These are phyloP conservation scores for Omphalea diandra DNA, from an alignment of 441 rosid species.

Conservation along the genomic window DNA sequence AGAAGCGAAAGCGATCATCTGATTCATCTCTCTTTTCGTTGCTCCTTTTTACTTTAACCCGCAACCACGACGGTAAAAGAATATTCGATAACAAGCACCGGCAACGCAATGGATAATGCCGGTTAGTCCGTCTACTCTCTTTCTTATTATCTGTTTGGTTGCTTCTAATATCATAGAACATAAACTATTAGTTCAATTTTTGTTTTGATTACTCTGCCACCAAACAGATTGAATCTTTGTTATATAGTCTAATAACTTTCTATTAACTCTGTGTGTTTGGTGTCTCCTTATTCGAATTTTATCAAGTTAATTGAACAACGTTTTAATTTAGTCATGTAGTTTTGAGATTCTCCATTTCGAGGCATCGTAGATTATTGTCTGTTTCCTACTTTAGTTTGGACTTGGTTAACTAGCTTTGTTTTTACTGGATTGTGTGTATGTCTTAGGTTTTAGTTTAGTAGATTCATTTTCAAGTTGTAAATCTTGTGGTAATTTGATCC, in stretches of 20 bases:
- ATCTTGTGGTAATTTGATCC: too few relatives aligned
- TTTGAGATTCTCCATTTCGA: not conserved
- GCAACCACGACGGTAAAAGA: not conserved
- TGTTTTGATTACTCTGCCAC: not conserved
- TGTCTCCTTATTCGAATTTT: not conserved
- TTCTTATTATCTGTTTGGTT: not conserved
- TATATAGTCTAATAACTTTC: too few relatives aligned
- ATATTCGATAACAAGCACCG: not conserved
- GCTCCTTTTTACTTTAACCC: not conserved
- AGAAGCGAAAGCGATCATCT: not conserved
- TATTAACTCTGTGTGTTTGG: too few relatives aligned
- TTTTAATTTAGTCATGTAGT: not conserved
- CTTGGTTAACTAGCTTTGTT: not conserved
- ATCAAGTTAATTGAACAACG: not conserved
- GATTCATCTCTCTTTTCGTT: not conserved
- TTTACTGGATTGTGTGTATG: not conserved
- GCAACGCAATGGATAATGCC: slow-evolving; percentile 31
- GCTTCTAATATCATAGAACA: not conserved
- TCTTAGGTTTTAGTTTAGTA: not conserved
- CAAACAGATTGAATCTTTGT: not conserved
- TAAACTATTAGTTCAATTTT: too few relatives aligned
- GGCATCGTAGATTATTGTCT: too few relatives aligned
- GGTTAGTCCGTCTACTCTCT: slow-evolving; percentile 27
- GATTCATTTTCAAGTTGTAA: too few relatives aligned
- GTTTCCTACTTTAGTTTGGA: too few relatives aligned